Evolutionary conservation across 768 basidiomycete species (phyloP), one percentile per base, ranked within the genome.

Genomic region (Auricularia sp.): DNA sequence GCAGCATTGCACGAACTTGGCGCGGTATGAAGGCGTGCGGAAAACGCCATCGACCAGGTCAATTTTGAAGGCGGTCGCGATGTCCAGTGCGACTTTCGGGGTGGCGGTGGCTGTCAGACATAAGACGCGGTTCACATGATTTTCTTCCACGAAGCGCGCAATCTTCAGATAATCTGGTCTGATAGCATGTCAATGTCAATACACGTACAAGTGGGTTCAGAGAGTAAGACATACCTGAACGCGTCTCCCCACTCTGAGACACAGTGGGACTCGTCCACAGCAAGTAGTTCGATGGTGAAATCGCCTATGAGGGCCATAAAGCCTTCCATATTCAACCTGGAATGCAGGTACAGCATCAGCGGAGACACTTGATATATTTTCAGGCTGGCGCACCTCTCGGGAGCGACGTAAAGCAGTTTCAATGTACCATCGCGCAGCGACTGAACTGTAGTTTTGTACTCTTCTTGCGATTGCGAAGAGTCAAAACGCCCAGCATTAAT

Each of bases 201-300:
- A 29, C 42, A 59, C 36, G 33, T 42, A 42, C 16, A 16, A 51
- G 0, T 18, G 47, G 12, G 16, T 23, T 54, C 21, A 4, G 16
- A 42, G n/a, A 6, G 39, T 12, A n/a, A 11, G 42, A 23, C 63
- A 29, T 11, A 67, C 62, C 78, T 76, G 69, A 81, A 81, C 39
- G 75, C 77, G 3, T 76, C 72, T 5, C 78, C 79, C 79, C 80
- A 79, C 76, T 78, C 59, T 2, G 78, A 78, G 39, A 80, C 77
- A 67, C 81, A 81, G 63, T 82, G 80, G 1, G 79, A 78, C 67
- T 82, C 80, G 61, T 83, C 81, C 0, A 83, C 77, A 0, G 82
- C 81, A 1, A 83, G 72, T 0, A 83, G 71, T 1, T 79, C 76
- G 10, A 83, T 78, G 47, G 74, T 75, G 39, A 80, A 76, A 11